Evolutionary conservation across 2,329 filamentous ascomycete species (phyloP).

Genomic region (Fusarium longipes): DNA sequence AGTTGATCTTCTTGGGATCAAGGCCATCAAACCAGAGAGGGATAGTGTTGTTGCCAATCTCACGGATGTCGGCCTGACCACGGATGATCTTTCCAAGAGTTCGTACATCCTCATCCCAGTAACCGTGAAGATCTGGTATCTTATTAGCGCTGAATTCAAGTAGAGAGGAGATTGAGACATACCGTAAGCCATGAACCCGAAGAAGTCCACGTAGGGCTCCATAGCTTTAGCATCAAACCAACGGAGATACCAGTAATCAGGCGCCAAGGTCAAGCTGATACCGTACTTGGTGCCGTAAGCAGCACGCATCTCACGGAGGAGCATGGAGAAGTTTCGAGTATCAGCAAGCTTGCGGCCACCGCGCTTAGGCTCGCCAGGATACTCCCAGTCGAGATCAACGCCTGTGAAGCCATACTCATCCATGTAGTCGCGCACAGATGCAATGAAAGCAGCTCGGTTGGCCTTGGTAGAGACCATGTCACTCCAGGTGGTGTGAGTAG

Average conservation of each 20-base stretch:
- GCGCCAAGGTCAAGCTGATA: conserved; percentile 53
- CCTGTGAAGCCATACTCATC: conserved; percentile 47
- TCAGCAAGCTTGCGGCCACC: conserved; percentile 52
- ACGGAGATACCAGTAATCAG: conserved; percentile 54
- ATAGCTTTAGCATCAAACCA: conserved; percentile 53
- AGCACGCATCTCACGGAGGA: conserved; percentile 52
- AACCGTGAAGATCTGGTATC: conserved; percentile 52
- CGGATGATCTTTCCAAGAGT: conserved; percentile 49
- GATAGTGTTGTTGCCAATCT: conserved; percentile 53
- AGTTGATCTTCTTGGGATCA: conserved; percentile 55
- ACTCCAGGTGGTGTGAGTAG: conserved; percentile 45
- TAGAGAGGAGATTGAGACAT: rapidly evolving
- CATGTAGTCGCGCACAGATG: conserved; percentile 43
- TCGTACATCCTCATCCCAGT: conserved; percentile 53
- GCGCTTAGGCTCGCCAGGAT: conserved; percentile 52
- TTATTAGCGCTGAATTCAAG: not conserved
- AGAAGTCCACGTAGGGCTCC: conserved; percentile 53
- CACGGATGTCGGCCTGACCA: conserved; percentile 56
- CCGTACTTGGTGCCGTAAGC: conserved; percentile 51
- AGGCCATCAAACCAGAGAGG: conserved; percentile 57
- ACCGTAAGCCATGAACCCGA: conserved; percentile 55
- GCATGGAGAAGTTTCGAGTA: conserved; percentile 50
- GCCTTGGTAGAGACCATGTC: conserved; percentile 44
- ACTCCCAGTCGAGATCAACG: conserved; percentile 62
- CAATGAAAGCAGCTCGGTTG: conserved; percentile 53